Evolutionary conservation across 1,139 yeast species (phyloP).

Genomic region (Yamadazyma dendronema): DNA sequence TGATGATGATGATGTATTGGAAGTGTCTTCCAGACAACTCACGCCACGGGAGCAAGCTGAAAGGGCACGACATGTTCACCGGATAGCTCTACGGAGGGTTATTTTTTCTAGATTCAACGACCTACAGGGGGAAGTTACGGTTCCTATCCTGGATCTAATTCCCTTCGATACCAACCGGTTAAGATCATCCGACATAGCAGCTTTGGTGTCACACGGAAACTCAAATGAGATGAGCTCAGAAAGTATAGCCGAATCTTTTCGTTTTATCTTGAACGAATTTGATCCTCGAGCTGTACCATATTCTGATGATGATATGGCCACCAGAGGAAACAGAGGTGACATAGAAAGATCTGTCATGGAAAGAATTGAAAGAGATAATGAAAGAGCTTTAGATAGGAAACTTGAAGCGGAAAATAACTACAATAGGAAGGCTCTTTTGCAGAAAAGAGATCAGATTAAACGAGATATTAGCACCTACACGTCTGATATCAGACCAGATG

Average conservation of each 20-base stretch:
- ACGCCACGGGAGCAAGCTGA: neutral
- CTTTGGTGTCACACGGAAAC: too few relatives aligned
- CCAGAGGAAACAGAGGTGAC: neutral
- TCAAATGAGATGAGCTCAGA: too few relatives aligned
- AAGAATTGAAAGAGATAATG: constrained; percentile 44
- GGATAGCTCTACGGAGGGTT: too few relatives aligned
- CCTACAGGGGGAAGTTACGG: too few relatives aligned
- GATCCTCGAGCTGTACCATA: too few relatives aligned
- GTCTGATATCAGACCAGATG: constrained; percentile 32
- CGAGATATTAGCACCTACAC: constrained; percentile 31
- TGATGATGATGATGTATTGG: neutral
- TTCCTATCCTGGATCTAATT: too few relatives aligned
- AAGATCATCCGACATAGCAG: too few relatives aligned
- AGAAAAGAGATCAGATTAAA: constrained; percentile 27
- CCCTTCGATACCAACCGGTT: too few relatives aligned
- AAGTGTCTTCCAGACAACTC: neutral
- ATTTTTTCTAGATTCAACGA: too few relatives aligned
- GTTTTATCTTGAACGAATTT: too few relatives aligned
- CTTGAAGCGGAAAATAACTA: constrained; percentile 30
- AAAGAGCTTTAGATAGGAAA: constrained; percentile 32
- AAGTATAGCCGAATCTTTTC: too few relatives aligned
- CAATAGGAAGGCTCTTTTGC: constrained; percentile 29
- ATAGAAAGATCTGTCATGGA: constrained; percentile 35
- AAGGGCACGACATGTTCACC: neutral
- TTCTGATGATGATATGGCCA: too few relatives aligned